Evolutionary conservation across 108 stramenopile genomes (phyloP), one percentile per base, ranked within the genome.

Genomic region (Cylindrotheca closterium): DNA sequence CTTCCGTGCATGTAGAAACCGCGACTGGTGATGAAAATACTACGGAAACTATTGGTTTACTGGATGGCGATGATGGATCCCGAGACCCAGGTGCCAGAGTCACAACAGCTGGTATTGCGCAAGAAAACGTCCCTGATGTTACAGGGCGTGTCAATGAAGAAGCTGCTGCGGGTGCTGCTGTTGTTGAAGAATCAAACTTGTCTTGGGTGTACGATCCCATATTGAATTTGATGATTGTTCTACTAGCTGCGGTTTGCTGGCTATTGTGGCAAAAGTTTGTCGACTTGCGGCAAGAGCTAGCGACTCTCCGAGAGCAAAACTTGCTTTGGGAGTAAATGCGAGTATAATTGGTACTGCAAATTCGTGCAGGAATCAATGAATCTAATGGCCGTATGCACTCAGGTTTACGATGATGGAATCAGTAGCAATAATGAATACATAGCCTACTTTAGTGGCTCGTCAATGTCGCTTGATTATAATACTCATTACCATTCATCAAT

Each of bases 171-270:
- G 23, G 3, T 26, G 23, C 58, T 29, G 45, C 15, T 34, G 25
- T 37, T 48, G 51, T 34, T 22, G 42, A n/a, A 5, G n/a, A 17
- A 17, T 18, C 31, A 15, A 34, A 60, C 10, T 30, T 32, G 12
- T 73, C 61, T 5, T 71, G 68, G 69, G 19, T 75, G 31, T 68
- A 60, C 27, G 82, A 83, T 67, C 74, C 82, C 1, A 29, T 73
- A 1, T 45, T 83, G 28, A 66, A 83, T 50, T 28, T 70, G 7
- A 66, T 70, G 32, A 76, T 83, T 54, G 52, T 75, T 26, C 26
- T 83, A 0, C 45, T 83, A 26, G 56, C 67, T 17, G 71, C 34
- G 0, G 73, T 76, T 51, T 83, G 78, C 42, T 76, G 63, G 47
- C 33, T 83, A 2, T 56, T 83, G 42, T 18, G 60, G 2, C 57